Conservation (phyloP, 768 basidiomycete genomes). For the Mycena floridula region DNA sequence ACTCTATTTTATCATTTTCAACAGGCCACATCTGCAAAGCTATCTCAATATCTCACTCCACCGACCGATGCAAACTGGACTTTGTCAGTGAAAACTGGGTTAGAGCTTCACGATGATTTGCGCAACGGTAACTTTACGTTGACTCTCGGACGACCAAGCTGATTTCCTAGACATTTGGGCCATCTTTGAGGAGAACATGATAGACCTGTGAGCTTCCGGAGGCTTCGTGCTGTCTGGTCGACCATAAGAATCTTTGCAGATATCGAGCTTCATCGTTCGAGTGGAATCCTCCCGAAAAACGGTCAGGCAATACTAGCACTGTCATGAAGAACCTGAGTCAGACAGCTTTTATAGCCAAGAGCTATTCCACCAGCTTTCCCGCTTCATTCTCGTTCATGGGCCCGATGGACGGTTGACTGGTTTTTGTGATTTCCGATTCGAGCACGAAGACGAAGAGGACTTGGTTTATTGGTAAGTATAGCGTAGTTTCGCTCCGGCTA, state of each 20-base stretch:
- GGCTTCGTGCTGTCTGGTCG: background rate
- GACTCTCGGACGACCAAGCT: background rate
- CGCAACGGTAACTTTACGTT: background rate
- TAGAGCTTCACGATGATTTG: too few relatives aligned
- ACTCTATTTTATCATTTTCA: too few relatives aligned
- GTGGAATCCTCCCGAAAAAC: slow-evolving; percentile 55
- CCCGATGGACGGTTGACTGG: slow-evolving; percentile 22
- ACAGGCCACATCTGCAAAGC: background rate
- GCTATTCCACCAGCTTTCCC: slow-evolving; percentile 51
- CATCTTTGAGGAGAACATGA: slow-evolving; percentile 49
- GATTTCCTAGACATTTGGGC: background rate
- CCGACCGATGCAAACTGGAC: too few relatives aligned
- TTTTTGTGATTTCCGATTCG: slow-evolving; percentile 68
- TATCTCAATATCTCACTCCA: background rate
- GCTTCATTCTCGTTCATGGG: slow-evolving; percentile 47
- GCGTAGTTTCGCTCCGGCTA: background rate
- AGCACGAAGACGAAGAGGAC: slow-evolving; percentile 52
- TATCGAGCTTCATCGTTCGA: slow-evolving; percentile 55
- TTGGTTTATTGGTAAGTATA: slow-evolving; percentile 63
- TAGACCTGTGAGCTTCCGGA: slow-evolving; percentile 26
- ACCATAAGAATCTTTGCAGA: slow-evolving; percentile 22
- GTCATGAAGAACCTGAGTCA: too few relatives aligned
- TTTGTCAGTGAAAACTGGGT: too few relatives aligned
- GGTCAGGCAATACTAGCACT: too few relatives aligned
- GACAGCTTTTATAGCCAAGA: too few relatives aligned